Conservation (phyloP, 2,329 filamentous ascomycete species). For the Cephalotrichum gorgonifer region DNA sequence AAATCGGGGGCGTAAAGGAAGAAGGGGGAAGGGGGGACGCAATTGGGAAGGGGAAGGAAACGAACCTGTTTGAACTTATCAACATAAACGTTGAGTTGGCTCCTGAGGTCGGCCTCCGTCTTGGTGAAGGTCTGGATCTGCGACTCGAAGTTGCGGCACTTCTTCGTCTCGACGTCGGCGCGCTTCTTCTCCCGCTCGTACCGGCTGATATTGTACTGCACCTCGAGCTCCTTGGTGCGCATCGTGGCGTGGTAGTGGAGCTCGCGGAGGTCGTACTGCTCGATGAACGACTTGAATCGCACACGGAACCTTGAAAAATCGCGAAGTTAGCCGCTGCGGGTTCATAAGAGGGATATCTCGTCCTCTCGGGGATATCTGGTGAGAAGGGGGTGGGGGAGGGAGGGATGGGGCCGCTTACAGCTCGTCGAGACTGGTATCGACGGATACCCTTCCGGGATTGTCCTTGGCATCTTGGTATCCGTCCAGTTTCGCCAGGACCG, state of each 20-base stretch:
- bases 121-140: slow-evolving; percentile 95
- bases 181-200: slow-evolving; percentile 84
- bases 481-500: slow-evolving; percentile 73
- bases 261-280: slow-evolving; percentile 93
- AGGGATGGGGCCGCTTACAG: slow-evolving; percentile 46
- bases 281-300: slow-evolving; percentile 87
- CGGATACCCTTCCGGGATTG: slow-evolving; percentile 66
- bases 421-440: slow-evolving; percentile 83
- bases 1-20: no score
- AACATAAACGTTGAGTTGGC: slow-evolving; percentile 95
- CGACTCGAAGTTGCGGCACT: slow-evolving; percentile 74
- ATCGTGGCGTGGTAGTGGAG: slow-evolving; percentile 87
- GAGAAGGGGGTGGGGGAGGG: not conserved
- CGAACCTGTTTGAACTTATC: slow-evolving; percentile 99
- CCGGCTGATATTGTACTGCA: slow-evolving; percentile 81
- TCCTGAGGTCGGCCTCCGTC: slow-evolving; percentile 86
- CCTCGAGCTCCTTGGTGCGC: slow-evolving; percentile 89
- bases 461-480: slow-evolving; percentile 82
- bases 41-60: slow-evolving; percentile 12
- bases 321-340: not conserved
- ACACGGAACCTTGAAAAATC: slow-evolving; percentile 57
- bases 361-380: not conserved
- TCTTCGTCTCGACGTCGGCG: slow-evolving; percentile 69
- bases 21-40: slow-evolving; percentile 11
- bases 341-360: no score